Conservation (phyloP, 2,329 filamentous ascomycete genomes). For the Colletotrichum camelliae region DNA sequence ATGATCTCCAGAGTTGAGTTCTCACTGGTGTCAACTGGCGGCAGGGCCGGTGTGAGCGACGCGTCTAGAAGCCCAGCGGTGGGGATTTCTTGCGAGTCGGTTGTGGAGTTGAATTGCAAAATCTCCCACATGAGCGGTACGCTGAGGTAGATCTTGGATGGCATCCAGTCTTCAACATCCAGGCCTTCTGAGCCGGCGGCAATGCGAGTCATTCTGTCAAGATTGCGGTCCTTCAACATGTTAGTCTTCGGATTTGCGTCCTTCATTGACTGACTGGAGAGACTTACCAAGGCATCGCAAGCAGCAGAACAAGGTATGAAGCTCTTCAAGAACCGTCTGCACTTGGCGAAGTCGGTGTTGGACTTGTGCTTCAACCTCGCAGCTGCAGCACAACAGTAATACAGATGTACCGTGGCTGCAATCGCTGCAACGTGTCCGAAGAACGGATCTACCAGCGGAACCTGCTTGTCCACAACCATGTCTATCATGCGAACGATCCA, state of each 20-base stretch:
- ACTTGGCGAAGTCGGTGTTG: constrained; percentile 56
- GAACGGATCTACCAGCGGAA: constrained; percentile 55
- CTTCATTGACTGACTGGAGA: not conserved
- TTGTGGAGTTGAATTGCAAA: constrained; percentile 50
- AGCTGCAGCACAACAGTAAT: constrained; percentile 57
- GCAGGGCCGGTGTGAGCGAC: constrained; percentile 39
- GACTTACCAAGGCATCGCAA: constrained; percentile 48
- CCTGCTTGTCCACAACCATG: constrained; percentile 56
- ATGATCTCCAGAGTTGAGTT: constrained; percentile 51
- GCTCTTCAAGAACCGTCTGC: constrained; percentile 51
- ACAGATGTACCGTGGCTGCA: constrained; percentile 58
- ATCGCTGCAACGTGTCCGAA: constrained; percentile 57
- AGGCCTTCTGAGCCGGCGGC: constrained; percentile 53
- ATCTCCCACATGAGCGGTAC: constrained; percentile 60
- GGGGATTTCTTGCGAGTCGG: constrained; percentile 39
- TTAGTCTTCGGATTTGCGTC: not conserved
- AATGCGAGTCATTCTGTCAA: constrained; percentile 54
- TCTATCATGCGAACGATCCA: constrained; percentile 61
- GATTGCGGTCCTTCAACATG: constrained; percentile 45
- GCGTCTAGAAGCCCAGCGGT: constrained; percentile 45
- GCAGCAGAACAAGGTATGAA: constrained; percentile 53
- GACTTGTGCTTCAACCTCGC: constrained; percentile 55
- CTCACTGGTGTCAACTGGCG: constrained; percentile 37
- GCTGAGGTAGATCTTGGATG: constrained; percentile 56
- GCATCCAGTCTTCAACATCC: constrained; percentile 57